Evolutionary conservation across 768 basidiomycete species (phyloP).

Genomic region (Lyophyllum semitale): DNA sequence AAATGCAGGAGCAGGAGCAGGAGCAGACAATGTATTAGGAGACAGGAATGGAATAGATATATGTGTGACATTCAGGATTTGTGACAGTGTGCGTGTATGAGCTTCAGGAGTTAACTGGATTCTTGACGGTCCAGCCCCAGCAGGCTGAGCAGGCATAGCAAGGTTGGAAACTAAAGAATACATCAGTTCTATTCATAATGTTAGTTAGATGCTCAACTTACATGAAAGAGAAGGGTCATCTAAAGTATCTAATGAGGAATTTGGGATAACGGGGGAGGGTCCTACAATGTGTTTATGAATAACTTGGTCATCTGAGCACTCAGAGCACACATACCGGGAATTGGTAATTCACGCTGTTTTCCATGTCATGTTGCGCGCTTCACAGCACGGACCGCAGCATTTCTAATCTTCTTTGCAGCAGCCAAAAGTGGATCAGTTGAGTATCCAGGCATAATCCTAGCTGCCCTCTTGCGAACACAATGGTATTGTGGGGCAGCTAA

Average conservation of each 20-base stretch:
- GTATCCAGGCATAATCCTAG: too few species aligned
- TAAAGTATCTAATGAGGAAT: neutral
- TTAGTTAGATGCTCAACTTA: neutral
- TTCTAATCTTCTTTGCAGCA: neutral
- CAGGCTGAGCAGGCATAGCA: neutral
- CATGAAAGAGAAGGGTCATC: neutral
- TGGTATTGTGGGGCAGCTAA: too few species aligned
- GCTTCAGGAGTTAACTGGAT: neutral
- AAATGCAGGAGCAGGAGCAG: neutral
- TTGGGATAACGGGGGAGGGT: neutral
- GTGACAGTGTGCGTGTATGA: neutral
- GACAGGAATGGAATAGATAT: neutral
- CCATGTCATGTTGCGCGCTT: neutral
- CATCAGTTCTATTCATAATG: neutral
- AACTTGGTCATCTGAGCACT: too few species aligned
- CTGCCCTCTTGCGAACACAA: too few species aligned
- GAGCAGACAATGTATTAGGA: neutral
- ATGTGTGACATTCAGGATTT: neutral
- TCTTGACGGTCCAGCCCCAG: conserved; percentile 1
- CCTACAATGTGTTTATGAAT: too few species aligned
- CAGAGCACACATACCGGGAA: too few species aligned
- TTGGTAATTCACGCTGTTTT: neutral
- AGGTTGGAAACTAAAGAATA: neutral
- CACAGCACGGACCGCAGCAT: neutral
- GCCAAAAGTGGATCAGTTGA: neutral